A percentile compares a stretch with the other conserved stretches of the same genome.
Conservation (phyloP, 495 filamentous ascomycete species). For the Cetradonia linearis region DNA sequence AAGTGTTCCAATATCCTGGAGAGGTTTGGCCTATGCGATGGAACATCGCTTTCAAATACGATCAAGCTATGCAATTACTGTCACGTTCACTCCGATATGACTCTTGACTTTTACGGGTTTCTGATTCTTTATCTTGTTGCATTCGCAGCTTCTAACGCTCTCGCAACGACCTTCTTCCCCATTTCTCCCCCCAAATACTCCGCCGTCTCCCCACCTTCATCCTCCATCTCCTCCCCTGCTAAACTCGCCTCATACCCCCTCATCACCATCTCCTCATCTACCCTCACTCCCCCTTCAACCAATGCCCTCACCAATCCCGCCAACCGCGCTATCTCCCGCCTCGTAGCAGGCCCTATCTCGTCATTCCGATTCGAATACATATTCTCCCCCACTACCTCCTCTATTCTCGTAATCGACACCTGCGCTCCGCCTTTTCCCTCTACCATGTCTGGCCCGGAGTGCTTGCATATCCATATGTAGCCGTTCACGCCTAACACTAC, state of each 20-base stretch:
- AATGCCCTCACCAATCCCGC: slow-evolving; percentile 68
- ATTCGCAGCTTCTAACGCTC: slow-evolving; percentile 35
- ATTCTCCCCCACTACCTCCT: slow-evolving; percentile 62
- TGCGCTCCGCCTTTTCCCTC: slow-evolving; percentile 31
- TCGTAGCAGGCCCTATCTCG: slow-evolving; percentile 58
- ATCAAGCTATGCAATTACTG: neutral
- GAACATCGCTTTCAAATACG: neutral
- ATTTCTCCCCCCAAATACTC: slow-evolving; percentile 66
- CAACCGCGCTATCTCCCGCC: slow-evolving; percentile 78
- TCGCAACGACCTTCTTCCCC: slow-evolving; percentile 53
- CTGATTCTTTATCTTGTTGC: neutral
- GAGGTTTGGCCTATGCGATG: neutral
- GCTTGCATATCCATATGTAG: slow-evolving; percentile 86
- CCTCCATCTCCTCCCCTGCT: slow-evolving; percentile 54
- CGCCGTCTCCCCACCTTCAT: slow-evolving; percentile 35
- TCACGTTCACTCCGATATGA: neutral
- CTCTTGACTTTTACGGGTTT: neutral
- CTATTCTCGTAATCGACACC: slow-evolving; percentile 65
- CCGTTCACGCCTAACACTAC: slow-evolving; percentile 90
- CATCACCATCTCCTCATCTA: slow-evolving; percentile 87
- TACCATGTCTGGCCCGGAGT: slow-evolving; percentile 46
- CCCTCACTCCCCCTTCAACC: slow-evolving; percentile 66
- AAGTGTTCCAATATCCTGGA: slow-evolving; percentile 8
- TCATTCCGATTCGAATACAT: slow-evolving; percentile 93
- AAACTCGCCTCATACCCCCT: slow-evolving; percentile 69